Evolutionary conservation across 192 early-diverging fungal genomes (phyloP).

Genomic region (Linnemannia elongata): DNA sequence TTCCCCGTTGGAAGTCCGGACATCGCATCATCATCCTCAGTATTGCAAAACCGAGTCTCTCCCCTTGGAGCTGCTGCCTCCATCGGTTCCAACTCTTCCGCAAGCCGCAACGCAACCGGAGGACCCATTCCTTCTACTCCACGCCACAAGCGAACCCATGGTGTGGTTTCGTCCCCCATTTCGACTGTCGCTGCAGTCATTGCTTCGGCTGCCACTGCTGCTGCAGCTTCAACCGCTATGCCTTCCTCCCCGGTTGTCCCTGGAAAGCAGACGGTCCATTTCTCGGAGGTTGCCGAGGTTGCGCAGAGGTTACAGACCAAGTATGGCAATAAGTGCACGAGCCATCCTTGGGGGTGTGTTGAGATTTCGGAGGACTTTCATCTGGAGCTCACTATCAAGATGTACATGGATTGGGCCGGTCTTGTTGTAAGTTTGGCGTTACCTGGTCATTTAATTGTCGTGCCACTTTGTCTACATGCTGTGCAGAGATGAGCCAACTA

Average conservation of each 20-base stretch:
- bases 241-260: neutral
- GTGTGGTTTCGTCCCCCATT: constrained; percentile 49
- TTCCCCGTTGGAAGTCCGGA: constrained; percentile 39
- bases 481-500: neutral
- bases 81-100: constrained; percentile 34
- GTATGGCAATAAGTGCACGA: constrained; percentile 31
- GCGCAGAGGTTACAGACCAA: constrained; percentile 41
- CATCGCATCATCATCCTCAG: neutral
- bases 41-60: constrained; percentile 23
- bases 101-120: constrained; percentile 1
- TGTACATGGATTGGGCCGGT: constrained; percentile 58
- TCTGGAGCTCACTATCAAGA: constrained; percentile 55
- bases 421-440: constrained; percentile 34
- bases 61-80: constrained; percentile 32
- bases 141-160: constrained; percentile 34
- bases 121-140: neutral
- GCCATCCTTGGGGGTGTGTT: constrained; percentile 55
- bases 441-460: neutral
- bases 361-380: constrained; percentile 35
- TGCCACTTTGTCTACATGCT: neutral
- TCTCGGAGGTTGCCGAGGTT: constrained; percentile 51
- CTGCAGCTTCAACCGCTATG: neutral
- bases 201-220: neutral
- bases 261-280: constrained; percentile 44
- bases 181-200: constrained; percentile 10